phyloP scores from a whole-genome alignment of 2,329 filamentous ascomycete species.

The Pestalotiopsis sp. region DNA sequence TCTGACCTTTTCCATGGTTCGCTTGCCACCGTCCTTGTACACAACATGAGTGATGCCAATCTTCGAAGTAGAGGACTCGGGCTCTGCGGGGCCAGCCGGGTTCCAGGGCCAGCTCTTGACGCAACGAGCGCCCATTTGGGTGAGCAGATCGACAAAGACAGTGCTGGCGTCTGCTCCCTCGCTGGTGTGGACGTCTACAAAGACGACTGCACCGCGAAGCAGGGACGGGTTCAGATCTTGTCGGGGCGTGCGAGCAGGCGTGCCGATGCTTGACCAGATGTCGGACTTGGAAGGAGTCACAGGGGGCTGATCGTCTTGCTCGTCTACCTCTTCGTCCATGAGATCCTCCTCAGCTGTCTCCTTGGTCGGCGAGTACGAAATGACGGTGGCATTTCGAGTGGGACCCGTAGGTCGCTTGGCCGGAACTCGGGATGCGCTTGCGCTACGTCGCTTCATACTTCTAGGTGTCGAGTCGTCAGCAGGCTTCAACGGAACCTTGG shows the following conservation, averaged over 20 bases:
- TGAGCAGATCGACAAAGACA: conserved; percentile 80
- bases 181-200: conserved; percentile 81
- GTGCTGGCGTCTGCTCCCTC: conserved; percentile 80
- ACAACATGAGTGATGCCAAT: conserved; percentile 86
- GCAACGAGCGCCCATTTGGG: conserved; percentile 80
- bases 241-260: conserved; percentile 59
- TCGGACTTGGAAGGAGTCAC: conserved; percentile 53
- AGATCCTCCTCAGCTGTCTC: conserved; percentile 31
- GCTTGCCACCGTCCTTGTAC: conserved; percentile 83
- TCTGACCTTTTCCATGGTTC: conserved; percentile 80
- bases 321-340: conserved; percentile 26
- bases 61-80: conserved; percentile 47
- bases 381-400: conserved; percentile 53
- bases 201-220: conserved; percentile 74
- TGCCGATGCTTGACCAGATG: conserved; percentile 57
- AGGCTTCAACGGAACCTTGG: conserved; percentile 75
- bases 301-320: conserved; percentile 29
- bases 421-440: conserved; percentile 52
- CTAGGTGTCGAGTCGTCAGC: conserved; percentile 61
- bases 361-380: conserved; percentile 58
- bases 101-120: conserved; percentile 79
- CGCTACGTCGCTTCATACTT: conserved; percentile 51
- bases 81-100: conserved; percentile 42
- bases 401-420: conserved; percentile 44
- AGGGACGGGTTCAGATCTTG: conserved; percentile 55